Conservation (phyloP, 352 stramenopile genomes). For the Phytophthora pinifolia region DNA sequence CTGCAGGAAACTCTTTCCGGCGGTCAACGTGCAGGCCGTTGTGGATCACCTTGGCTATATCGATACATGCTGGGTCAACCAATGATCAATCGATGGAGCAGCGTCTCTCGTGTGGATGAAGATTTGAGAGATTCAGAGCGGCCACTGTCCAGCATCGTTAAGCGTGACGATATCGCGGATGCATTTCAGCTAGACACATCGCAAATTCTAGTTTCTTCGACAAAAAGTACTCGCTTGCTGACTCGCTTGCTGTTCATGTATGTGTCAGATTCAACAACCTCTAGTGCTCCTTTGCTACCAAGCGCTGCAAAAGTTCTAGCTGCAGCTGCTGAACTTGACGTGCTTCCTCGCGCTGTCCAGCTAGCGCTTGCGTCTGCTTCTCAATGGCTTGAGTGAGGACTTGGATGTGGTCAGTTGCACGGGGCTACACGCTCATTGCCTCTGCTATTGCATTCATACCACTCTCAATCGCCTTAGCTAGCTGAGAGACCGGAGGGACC, state of each 20-base stretch:
- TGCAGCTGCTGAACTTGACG: not conserved
- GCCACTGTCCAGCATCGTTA: not conserved
- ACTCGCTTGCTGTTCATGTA: too few species aligned
- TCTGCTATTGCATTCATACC: constrained; percentile 5
- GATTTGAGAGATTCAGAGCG: not conserved
- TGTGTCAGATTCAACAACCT: too few species aligned
- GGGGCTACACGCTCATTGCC: too few species aligned
- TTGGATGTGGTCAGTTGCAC: not conserved
- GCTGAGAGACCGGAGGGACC: too few species aligned
- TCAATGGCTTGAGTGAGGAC: not conserved
- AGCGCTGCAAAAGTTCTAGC: not conserved
- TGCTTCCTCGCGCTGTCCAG: not conserved
- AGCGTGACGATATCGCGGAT: too few species aligned
- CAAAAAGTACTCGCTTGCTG: too few species aligned
- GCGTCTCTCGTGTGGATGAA: not conserved
- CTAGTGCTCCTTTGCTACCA: not conserved
- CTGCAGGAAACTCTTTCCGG: constrained; percentile 16
- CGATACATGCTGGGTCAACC: constrained; percentile 11
- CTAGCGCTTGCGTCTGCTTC: too few species aligned
- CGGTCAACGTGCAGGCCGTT: constrained; percentile 22
- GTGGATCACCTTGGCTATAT: constrained; percentile 15
- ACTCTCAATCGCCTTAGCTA: not conserved
- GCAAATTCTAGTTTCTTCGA: too few species aligned
- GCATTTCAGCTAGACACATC: too few species aligned
- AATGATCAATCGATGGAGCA: constrained; percentile 26